phyloP scores from a whole-genome alignment of 2,329 filamentous ascomycete genomes.

The Ophiocordyceps camponoti-floridani region DNA sequence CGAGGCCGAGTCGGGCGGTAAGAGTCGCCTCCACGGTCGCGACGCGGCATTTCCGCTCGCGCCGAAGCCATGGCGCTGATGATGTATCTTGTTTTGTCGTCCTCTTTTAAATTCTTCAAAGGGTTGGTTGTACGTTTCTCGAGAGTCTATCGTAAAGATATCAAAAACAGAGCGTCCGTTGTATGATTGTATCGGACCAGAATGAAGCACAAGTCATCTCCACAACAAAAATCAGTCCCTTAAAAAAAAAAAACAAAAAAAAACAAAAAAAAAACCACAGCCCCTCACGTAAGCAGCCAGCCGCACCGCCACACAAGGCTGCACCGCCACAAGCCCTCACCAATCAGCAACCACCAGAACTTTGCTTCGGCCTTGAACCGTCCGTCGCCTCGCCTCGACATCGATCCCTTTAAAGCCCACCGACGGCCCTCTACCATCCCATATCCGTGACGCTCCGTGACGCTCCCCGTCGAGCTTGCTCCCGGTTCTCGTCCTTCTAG shows the following conservation, averaged over 20 bases:
- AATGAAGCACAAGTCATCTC: no score
- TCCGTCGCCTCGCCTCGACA: background rate
- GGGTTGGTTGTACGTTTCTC: no score
- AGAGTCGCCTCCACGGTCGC: constrained; percentile 14
- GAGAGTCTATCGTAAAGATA: no score
- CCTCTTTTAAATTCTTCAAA: no score
- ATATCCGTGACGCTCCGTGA: no score
- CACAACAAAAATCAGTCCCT: no score
- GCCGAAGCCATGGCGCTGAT: constrained; percentile 25
- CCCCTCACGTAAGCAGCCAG: no score
- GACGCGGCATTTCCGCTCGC: constrained; percentile 21
- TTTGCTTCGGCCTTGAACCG: no score
- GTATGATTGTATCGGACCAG: no score
- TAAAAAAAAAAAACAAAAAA: background rate
- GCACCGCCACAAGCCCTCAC: background rate
- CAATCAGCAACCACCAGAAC: background rate
- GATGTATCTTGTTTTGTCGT: background rate
- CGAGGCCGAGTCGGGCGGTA: background rate
- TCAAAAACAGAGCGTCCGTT: no score
- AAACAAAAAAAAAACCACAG: background rate
- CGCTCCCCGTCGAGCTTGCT: background rate
- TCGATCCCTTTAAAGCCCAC: background rate
- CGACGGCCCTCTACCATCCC: background rate
- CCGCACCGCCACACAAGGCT: background rate
- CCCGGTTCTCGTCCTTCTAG: background rate